These are phyloP conservation scores for Globisporangium carolinianum DNA, from an alignment of 352 stramenopile species.

Conservation along the genomic window DNA sequence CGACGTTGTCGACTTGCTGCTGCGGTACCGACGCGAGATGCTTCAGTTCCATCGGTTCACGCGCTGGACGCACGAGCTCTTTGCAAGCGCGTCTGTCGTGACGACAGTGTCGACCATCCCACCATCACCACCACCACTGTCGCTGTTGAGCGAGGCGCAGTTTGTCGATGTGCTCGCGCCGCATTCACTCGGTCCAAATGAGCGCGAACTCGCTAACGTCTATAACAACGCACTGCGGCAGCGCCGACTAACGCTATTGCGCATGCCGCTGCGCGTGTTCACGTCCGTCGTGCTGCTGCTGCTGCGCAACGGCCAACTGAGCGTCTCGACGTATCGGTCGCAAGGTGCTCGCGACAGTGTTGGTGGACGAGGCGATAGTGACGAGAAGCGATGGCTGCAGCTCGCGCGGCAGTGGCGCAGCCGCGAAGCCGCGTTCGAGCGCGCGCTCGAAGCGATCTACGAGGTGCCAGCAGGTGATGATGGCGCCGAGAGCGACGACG, in stretches of 20 bases:
- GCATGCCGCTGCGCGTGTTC: constrained; percentile 61
- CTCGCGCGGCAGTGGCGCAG: constrained; percentile 51
- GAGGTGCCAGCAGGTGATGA: constrained; percentile 3
- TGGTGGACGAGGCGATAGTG: constrained; percentile 21
- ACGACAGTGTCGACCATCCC: not conserved
- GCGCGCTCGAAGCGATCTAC: constrained; percentile 39
- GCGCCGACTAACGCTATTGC: constrained; percentile 26
- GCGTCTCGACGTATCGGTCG: constrained; percentile 40
- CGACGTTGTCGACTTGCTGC: constrained; percentile 47
- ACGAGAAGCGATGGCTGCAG: constrained; percentile 38
- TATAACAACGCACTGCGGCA: constrained; percentile 65
- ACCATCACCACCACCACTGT: not conserved
- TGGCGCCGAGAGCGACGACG: not conserved
- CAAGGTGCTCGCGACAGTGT: constrained; percentile 8
- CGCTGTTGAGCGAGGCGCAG: constrained; percentile 32
- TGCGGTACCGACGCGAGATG: constrained; percentile 56
- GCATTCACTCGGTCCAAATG: constrained; percentile 35
- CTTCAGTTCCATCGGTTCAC: constrained; percentile 59
- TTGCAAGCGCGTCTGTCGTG: constrained; percentile 17
- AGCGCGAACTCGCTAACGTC: constrained; percentile 54
- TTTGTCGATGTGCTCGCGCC: constrained; percentile 41
- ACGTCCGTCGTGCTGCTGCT: constrained; percentile 55
- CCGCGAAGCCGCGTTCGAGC: constrained; percentile 46
- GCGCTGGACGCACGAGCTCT: constrained; percentile 49
- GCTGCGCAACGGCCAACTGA: constrained; percentile 48